Base-by-base conservation (phyloP, 2,329 filamentous ascomycete species). In the Hymenoscyphus repandus region DNA sequence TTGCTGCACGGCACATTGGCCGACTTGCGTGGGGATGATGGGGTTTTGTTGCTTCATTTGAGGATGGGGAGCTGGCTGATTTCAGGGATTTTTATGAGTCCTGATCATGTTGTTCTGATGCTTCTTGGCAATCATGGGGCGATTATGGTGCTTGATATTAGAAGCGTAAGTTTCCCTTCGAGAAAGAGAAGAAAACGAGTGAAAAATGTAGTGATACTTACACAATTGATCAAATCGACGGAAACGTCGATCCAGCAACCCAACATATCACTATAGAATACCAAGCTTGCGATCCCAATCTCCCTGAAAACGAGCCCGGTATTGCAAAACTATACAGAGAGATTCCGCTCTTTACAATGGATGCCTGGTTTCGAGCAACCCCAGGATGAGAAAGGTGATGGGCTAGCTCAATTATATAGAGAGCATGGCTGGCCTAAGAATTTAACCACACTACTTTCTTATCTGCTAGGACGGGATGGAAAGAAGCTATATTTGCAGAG, bases 51-150 rank as follows among this genome's bases (percentile, higher is more conserved):
- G 13, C 32, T 7, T 13, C 7, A 13, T 34, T 7, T 7, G 32
- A 34, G 13, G 32, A 34, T 34, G 32, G 37, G 37, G 6, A 39
- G 37, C 15, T 17, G 37, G 37, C 13, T 7, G 9, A 34, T 9
- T 7, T 46, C 37, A 22, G 50, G 48, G 32, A 32, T 22, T 22
- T 59, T 55, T 51, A 57, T 57, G 49, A 36, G 42, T 12, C 52
- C 46, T 9, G 46, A 55, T 37, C 51, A 56, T 48, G 47, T 59
- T 1, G 47, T 15, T 22, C 36, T 58, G 11, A 50, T 22, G 41
- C 12, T 34, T 10, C 11, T 47, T 5, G 47, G 43, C 9, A 45
- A 55, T n/a, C 34, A 53, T 46, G 45, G 51, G 12, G 27, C 45
- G 5, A 31, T 46, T 27, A 54, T 56, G 50, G 43, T 52, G 6